Evolutionary conservation across 2,329 filamentous ascomycete species (phyloP).

Genomic region (Chrysosporium queenslandicum): DNA sequence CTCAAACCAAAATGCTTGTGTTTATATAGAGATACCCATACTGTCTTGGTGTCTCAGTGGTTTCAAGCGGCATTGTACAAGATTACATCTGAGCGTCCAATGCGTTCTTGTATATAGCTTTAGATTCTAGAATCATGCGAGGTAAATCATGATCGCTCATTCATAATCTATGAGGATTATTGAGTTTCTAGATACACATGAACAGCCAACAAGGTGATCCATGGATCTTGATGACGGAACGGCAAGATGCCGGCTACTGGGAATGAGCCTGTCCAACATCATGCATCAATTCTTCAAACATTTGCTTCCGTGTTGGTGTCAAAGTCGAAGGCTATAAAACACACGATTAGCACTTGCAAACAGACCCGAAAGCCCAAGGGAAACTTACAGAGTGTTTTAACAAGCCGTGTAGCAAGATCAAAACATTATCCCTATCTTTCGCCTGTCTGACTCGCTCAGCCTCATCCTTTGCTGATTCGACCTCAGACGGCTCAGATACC

Average conservation of each 20-base stretch:
- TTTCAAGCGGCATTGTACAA: neutral
- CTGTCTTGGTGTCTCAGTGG: neutral
- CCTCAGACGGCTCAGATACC: conserved; percentile 18
- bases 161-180: no score
- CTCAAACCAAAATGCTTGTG: neutral
- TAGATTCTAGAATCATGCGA: no score
- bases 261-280: conserved; percentile 15
- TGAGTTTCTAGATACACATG: neutral
- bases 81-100: no score
- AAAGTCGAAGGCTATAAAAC: conserved; percentile 24
- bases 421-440: conserved; percentile 35
- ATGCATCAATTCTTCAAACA: conserved; percentile 25
- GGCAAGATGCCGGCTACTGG: neutral
- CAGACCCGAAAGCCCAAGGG: neutral
- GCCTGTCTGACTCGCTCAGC: conserved; percentile 22
- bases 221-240: neutral
- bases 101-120: no score
- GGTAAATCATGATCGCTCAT: no score
- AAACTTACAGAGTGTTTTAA: conserved; percentile 32
- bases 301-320: conserved; percentile 21
- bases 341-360: neutral
- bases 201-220: neutral
- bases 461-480: conserved; percentile 16
- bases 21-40: neutral
- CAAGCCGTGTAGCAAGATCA: conserved; percentile 33